phyloP scores from a whole-genome alignment of 176 grass and related monocot genomes.

The Lolium perenne region DNA sequence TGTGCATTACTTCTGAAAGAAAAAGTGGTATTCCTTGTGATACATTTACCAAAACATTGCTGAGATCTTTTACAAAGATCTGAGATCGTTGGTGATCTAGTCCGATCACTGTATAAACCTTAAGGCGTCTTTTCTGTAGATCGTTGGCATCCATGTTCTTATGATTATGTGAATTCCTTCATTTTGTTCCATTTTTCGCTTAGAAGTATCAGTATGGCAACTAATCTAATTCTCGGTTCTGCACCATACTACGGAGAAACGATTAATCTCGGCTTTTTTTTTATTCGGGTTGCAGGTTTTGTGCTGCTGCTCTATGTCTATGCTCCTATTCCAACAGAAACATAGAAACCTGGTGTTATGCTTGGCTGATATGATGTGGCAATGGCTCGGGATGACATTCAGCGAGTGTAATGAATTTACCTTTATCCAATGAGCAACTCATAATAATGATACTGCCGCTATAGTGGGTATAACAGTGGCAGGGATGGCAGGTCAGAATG shows the following conservation, averaged over 20 bases:
- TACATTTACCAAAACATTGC: background rate
- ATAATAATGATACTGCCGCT: background rate
- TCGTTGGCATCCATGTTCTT: background rate
- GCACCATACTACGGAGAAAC: conserved; percentile 13
- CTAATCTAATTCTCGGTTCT: background rate
- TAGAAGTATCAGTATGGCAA: background rate
- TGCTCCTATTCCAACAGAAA: background rate
- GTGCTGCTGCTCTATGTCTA: background rate
- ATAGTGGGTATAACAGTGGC: background rate
- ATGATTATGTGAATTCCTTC: background rate
- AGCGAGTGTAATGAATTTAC: background rate
- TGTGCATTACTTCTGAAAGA: background rate
- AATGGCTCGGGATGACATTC: background rate
- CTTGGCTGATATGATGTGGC: conserved; percentile 5
- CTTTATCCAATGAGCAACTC: background rate
- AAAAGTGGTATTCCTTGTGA: background rate
- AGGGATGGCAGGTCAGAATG: background rate
- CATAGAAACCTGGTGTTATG: background rate
- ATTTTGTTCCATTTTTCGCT: background rate
- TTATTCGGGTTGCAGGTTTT: conserved; percentile 27
- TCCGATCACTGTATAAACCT: background rate
- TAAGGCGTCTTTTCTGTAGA: conserved; percentile 2
- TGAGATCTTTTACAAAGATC: background rate
- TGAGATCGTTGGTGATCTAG: background rate
- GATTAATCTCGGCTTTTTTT: background rate